Evolutionary conservation across 1,284 basidiomycete genomes (phyloP), one percentile per base, ranked within the genome.

Genomic region (Ceratobasidium sp.): DNA sequence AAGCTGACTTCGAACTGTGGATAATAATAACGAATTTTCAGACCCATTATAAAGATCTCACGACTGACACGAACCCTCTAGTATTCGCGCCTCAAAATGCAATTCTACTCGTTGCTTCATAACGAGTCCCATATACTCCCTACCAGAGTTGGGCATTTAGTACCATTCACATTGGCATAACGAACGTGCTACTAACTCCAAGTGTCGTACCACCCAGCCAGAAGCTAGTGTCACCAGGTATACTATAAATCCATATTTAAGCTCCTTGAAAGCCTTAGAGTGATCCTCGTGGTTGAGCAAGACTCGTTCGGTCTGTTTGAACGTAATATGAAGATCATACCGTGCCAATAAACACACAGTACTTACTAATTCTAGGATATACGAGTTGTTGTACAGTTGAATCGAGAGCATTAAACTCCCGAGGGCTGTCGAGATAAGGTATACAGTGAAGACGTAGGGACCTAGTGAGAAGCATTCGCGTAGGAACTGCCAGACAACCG

Each of bases 91-190:
- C 23, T 52, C 44, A 41, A 67, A 67, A 28, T 67, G 50, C 18
- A 67, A 21, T 18, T 47, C 23, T 3, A 67, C 63, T 26, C 63
- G 30, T 21, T 67, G 63, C n/a, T 67, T 35, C 26, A 67, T 38
- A 49, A 67, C 44, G 18, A 50, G 38, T 13, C 35, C 3, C 2
- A 5, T 44, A 30, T 67, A 55, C 1, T 4, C 9, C 2, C 63
- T 67, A 28, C 43, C n/a, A 21, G 5, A 58, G 21, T 18, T 1
- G n/a, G n/a, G 28, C 4, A 4, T 66, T 7, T 49, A 14, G 9
- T n/a, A 49, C n/a, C 26, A 23, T 7, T 28, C 18, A 4, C 16
- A 18, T 49, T 13, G 30, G 5, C 2, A 38, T 7, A 18, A 66
- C 8, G 2, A 32, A 43, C 6, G 47, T 9, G 43, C 14, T 6